Base-by-base conservation (phyloP, 257 asterid species). In the Solanum chiquidenum region DNA sequence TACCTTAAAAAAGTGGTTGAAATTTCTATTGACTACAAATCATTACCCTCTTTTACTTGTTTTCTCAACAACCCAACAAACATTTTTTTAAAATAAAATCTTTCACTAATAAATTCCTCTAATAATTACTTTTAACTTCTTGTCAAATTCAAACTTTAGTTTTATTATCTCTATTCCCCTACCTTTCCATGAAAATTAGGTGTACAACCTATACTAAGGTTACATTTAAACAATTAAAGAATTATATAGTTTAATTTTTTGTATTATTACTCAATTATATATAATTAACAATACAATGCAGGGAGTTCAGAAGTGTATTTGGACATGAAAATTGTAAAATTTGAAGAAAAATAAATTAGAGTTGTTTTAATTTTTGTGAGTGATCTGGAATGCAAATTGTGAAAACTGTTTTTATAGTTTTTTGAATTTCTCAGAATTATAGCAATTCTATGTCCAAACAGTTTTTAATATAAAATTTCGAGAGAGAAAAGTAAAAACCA, bases 21-120 rank as follows among this genome's bases (percentile, higher is more conserved):
- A 86, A 83, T 38, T 75, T 84, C 40, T 38, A 37, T 68, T 75
- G 84, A 87, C 84, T 42, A 27, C 73, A 74, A 40, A 46, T 38
- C 31, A 12, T 86, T 87, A 66, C 40, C 25, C 62, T 58, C 21
- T 44, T 40, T 79, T 84, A 27, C 90, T 86, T 75, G 33, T 79
- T 86, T 89, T 89, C 93, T 88, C 88, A 90, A 86, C 94, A 79
- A 90, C 90, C 83, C 37, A 83, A 85, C 87, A 18, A 86, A 90
- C 73, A 34, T 35, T 49, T 72, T 25, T 21, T 2, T 1, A 0
- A 13, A 18, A 34, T 12, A 49, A 34, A 9, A 21, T 18, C 27
- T 9, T 77, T 79, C 42, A 77, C 34, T 72, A 58, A 33, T 52
- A 34, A 86, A 46, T 49, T 49, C 14, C 31, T 79, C 4, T 71